These are phyloP conservation scores for Sugiyamaella americana DNA, from an alignment of 805 yeast genomes.

Conservation along the genomic window DNA sequence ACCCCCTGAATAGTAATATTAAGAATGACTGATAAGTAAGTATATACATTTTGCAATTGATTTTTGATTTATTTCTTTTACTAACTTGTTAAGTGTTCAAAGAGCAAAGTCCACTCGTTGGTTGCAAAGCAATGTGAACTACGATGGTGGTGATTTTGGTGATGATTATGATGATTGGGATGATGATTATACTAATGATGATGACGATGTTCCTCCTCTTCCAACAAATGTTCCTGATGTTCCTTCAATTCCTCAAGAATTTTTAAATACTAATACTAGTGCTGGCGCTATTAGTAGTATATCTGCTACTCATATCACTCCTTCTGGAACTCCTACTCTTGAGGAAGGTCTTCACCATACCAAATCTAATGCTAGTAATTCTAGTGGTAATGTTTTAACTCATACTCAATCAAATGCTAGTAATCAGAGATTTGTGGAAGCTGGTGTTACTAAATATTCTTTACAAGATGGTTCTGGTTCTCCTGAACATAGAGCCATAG, in stretches of 20 bases:
- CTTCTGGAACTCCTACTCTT: not conserved
- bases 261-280: conserved; percentile 4
- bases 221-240: conserved; percentile 21
- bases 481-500: not conserved
- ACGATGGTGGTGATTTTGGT: conserved; percentile 34
- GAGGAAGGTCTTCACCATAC: too few species aligned
- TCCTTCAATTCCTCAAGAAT: conserved; percentile 4
- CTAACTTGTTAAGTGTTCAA: too few species aligned
- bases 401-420: conserved; percentile 12
- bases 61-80: too few species aligned
- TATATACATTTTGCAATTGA: too few species aligned
- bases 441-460: conserved; percentile 17
- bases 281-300: not conserved
- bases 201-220: conserved; percentile 21
- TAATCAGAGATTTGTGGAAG: conserved; percentile 12
- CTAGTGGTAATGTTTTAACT: conserved; percentile 6
- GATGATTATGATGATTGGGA: conserved; percentile 23
- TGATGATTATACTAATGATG: conserved; percentile 27
- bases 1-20: too few species aligned
- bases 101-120: conserved; percentile 30
- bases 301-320: not conserved
- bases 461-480: conserved; percentile 5
- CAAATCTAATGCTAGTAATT: not conserved
- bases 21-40: too few species aligned
- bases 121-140: conserved; percentile 31